A percentile compares a stretch with the other conserved stretches of the same genome.
Evolutionary conservation across 169 alveolate species (phyloP).

Genomic region (Plasmodium gaboni): DNA sequence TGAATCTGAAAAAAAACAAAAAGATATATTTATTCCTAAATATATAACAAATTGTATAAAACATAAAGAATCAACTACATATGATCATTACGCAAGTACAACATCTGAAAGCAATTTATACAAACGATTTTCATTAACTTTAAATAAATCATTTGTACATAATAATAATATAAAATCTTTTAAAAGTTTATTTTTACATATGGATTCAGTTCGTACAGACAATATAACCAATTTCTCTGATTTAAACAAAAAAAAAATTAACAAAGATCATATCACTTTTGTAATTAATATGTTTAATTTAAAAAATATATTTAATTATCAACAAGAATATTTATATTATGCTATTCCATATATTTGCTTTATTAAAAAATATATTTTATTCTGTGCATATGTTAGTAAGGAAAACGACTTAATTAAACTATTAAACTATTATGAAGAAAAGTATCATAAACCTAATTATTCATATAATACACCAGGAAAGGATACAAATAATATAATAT

Average conservation of each 20-base stretch:
- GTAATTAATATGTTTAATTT: slow-evolving; percentile 24
- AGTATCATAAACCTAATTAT: neutral
- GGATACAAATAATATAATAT: neutral
- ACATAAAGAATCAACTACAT: neutral
- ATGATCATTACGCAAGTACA: neutral
- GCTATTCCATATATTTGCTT: slow-evolving; percentile 27
- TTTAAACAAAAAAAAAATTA: slow-evolving; percentile 37
- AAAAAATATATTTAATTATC: slow-evolving; percentile 48
- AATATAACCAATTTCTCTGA: slow-evolving; percentile 32
- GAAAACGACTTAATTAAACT: slow-evolving; percentile 31
- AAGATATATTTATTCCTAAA: slow-evolving; percentile 27
- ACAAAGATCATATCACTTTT: slow-evolving; percentile 26
- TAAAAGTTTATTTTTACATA: slow-evolving; percentile 6
- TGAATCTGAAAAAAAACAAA: slow-evolving; percentile 32
- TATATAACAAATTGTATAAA: slow-evolving; percentile 28
- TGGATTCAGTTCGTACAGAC: slow-evolving; percentile 5
- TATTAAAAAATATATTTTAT: slow-evolving; percentile 42
- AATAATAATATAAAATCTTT: neutral
- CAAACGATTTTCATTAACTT: neutral
- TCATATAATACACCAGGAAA: neutral
- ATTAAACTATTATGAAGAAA: slow-evolving; percentile 25
- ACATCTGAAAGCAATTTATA: slow-evolving; percentile 13
- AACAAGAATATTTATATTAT: slow-evolving; percentile 33
- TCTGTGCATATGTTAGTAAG: slow-evolving; percentile 32
- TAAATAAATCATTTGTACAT: slow-evolving; percentile 10